These are phyloP conservation scores for Pelargonium citronellum DNA, from an alignment of 441 rosid species.

Conservation along the genomic window DNA sequence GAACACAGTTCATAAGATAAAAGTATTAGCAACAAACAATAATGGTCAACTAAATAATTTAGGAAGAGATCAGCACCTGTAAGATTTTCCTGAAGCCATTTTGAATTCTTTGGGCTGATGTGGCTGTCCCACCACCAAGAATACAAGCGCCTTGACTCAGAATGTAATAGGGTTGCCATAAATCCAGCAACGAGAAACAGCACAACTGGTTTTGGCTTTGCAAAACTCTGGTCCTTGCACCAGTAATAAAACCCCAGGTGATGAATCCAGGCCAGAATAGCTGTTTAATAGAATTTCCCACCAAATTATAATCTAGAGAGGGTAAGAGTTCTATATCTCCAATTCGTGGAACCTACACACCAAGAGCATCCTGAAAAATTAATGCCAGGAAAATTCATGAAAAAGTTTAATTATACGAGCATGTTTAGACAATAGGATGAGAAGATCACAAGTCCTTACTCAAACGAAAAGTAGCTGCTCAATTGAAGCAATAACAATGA, in stretches of 20 bases:
- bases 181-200: slow-evolving; percentile 30
- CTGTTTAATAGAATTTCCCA: slow-evolving; percentile 18
- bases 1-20: background rate
- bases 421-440: slow-evolving; percentile 7
- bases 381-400: slow-evolving; percentile 18
- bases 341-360: slow-evolving; percentile 30
- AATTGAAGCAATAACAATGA: slow-evolving; percentile 21
- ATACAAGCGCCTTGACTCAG: slow-evolving; percentile 51
- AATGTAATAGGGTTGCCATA: slow-evolving; percentile 44
- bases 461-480: slow-evolving; percentile 21
- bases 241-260: slow-evolving; percentile 41
- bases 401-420: slow-evolving; percentile 16
- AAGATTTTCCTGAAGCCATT: slow-evolving; percentile 88
- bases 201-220: slow-evolving; percentile 42
- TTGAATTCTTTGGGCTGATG: slow-evolving; percentile 68
- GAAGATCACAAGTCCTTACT: slow-evolving; percentile 8
- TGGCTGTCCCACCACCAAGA: slow-evolving; percentile 94
- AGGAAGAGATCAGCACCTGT: slow-evolving; percentile 36
- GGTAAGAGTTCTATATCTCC: slow-evolving; percentile 15
- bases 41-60: background rate
- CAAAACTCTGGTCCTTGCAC: slow-evolving; percentile 35
- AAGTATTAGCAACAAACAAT: background rate
- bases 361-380: slow-evolving; percentile 15
- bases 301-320: slow-evolving; percentile 13
- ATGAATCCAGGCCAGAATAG: slow-evolving; percentile 74